phyloP scores from a whole-genome alignment of 306 rosid species.

The Alnus rubra region DNA sequence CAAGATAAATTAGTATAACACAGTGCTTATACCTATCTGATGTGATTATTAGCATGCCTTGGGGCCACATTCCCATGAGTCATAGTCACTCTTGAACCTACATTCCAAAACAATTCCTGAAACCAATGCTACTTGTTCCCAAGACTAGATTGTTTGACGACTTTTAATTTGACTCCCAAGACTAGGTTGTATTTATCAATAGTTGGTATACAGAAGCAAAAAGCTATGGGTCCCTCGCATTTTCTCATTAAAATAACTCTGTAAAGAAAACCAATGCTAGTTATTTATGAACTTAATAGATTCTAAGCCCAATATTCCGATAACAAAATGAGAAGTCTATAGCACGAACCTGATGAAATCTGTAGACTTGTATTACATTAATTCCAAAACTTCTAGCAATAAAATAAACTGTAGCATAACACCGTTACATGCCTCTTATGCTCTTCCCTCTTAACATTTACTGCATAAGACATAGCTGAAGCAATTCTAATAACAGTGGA shows the following conservation, averaged over 20 bases:
- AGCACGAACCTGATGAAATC: background rate
- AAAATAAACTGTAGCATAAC: background rate
- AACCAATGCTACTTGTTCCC: background rate
- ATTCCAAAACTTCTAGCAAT: background rate
- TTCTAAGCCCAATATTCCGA: background rate
- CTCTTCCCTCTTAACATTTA: background rate
- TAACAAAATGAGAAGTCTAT: background rate
- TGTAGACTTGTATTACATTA: background rate
- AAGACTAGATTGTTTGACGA: background rate
- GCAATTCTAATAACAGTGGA: background rate
- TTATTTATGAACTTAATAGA: background rate
- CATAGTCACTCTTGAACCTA: background rate
- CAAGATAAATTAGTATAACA: constrained; percentile 15
- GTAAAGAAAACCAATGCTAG: background rate
- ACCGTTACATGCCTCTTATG: background rate
- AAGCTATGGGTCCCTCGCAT: background rate
- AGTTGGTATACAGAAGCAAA: background rate
- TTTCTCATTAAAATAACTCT: background rate
- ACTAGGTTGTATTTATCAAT: background rate
- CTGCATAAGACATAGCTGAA: background rate
- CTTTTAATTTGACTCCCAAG: background rate
- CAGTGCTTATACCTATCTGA: background rate
- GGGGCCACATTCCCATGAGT: background rate
- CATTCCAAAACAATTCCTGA: background rate
- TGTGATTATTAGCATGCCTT: background rate